Percentiles rank a stretch among this genome's conserved stretches.
These are phyloP conservation scores for Syzygium aromaticum DNA, from an alignment of 345 rosid genomes.

Conservation along the genomic window DNA sequence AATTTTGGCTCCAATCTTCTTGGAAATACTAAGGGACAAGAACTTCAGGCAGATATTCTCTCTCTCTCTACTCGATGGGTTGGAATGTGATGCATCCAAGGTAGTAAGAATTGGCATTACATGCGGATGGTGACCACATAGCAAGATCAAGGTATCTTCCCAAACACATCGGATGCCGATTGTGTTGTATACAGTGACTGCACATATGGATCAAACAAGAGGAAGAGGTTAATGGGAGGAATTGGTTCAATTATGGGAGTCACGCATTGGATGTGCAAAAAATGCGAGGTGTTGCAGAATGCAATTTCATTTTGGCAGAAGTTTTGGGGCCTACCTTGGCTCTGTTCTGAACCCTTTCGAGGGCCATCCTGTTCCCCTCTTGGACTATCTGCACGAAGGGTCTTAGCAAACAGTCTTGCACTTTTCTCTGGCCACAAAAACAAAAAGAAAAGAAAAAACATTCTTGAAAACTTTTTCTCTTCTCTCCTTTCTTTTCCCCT, in stretches of 20 bases:
- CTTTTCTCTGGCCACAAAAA: background rate
- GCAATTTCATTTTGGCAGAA: slow-evolving; percentile 1
- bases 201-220: background rate
- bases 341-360: background rate
- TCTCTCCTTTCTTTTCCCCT: background rate
- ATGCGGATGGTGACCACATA: slow-evolving; percentile 9
- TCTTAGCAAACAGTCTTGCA: background rate
- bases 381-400: background rate
- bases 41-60: background rate
- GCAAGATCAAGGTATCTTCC: background rate
- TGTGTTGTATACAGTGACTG: slow-evolving; percentile 8
- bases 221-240: background rate
- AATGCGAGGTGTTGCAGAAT: background rate
- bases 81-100: background rate
- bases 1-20: background rate
- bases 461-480: background rate
- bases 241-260: slow-evolving; percentile 5
- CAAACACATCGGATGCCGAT: slow-evolving; percentile 32
- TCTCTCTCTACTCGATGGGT: background rate
- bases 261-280: slow-evolving; percentile 39
- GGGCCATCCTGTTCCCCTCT: background rate
- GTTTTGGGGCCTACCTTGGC: background rate
- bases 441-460: background rate
- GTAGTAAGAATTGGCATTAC: slow-evolving; percentile 15
- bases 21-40: background rate